Percentiles rank a stretch among this genome's conserved stretches.
phyloP scores from a whole-genome alignment of 169 alveolate genomes.

The Plasmodium knowlesi region DNA sequence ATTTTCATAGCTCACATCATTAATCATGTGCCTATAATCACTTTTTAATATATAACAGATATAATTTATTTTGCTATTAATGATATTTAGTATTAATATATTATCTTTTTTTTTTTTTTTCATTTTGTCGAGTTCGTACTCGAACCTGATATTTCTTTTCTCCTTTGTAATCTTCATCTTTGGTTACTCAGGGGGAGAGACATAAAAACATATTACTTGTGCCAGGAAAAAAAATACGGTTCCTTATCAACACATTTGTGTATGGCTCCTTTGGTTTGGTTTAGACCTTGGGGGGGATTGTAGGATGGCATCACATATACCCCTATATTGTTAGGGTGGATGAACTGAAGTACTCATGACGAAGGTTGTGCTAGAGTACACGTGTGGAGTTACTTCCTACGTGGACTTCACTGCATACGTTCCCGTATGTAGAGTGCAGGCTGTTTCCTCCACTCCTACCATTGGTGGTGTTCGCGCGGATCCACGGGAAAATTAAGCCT shows the following conservation, averaged over 20 bases:
- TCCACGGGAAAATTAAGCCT: no score
- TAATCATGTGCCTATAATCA: slow-evolving; percentile 36
- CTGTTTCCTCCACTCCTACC: no score
- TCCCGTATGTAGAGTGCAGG: no score
- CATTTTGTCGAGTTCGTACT: slow-evolving; percentile 57
- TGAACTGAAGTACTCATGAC: neutral
- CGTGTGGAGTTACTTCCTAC: neutral
- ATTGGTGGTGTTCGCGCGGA: neutral
- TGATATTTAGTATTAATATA: slow-evolving; percentile 23
- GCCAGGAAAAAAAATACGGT: neutral
- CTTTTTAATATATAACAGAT: slow-evolving; percentile 72
- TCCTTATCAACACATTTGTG: neutral
- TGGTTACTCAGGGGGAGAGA: neutral
- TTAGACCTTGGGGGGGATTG: neutral
- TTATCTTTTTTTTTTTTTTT: slow-evolving; percentile 65
- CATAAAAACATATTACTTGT: neutral
- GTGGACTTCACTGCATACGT: neutral
- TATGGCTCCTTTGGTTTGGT: no score
- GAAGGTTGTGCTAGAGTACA: neutral
- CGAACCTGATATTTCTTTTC: slow-evolving; percentile 62
- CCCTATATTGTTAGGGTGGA: neutral
- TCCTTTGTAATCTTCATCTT: slow-evolving; percentile 51
- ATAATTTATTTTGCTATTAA: slow-evolving; percentile 48
- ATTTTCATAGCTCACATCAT: slow-evolving; percentile 51
- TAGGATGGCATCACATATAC: neutral